A percentile compares a stretch with the other conserved stretches of the same genome.
phyloP scores from a whole-genome alignment of 148 eudicot species.

The Rhododendron henanense region DNA sequence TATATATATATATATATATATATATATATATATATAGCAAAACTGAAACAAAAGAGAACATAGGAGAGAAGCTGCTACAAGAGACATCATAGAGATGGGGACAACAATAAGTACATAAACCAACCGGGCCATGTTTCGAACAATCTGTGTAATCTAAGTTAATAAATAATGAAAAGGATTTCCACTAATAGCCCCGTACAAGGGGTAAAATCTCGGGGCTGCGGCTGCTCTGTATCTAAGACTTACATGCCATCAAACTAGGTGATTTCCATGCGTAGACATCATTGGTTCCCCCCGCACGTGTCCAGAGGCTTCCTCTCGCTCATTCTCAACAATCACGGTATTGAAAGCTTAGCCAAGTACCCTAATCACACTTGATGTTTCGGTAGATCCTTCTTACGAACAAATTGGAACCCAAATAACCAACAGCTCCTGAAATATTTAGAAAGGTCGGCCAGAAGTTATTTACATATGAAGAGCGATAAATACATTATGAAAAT shows the following conservation, averaged over 20 bases:
- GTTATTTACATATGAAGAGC: not conserved
- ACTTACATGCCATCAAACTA: slow-evolving; percentile 5
- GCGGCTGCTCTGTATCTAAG: slow-evolving; percentile 11
- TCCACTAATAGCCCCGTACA: slow-evolving; percentile 15
- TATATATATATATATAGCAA: no score
- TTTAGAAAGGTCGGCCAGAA: not conserved
- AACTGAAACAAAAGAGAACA: not conserved
- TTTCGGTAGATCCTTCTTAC: slow-evolving; percentile 45
- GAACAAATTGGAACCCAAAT: slow-evolving; percentile 41
- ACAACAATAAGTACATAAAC: slow-evolving; percentile 7
- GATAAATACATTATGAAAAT: not conserved
- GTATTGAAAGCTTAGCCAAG: not conserved
- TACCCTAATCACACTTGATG: slow-evolving; percentile 43
- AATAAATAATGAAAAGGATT: not conserved
- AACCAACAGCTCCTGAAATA: slow-evolving; percentile 45
- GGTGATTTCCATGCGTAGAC: slow-evolving; percentile 6
- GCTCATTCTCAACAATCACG: not conserved
- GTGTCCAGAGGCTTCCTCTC: not conserved
- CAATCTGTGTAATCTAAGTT: slow-evolving; percentile 13
- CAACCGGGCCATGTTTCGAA: not conserved
- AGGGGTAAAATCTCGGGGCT: slow-evolving; percentile 15
- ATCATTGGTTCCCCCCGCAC: not conserved
- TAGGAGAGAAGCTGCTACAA: not conserved
- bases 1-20: no score
- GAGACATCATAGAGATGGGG: not conserved